Conservation (phyloP, 2,329 filamentous ascomycete genomes). For the Clarireedia monteithiana region DNA sequence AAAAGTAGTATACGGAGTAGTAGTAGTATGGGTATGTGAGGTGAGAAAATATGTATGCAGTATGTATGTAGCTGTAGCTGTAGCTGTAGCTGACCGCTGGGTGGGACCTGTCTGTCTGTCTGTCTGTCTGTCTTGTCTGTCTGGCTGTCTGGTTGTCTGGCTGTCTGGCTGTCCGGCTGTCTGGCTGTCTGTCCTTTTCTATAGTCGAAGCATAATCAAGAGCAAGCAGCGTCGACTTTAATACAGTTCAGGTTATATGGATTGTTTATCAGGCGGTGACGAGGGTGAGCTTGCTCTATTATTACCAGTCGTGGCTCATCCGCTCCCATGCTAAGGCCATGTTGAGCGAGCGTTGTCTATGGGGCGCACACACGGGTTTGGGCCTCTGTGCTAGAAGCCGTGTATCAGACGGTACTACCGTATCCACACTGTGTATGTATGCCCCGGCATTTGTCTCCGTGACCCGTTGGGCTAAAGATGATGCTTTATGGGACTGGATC, state of each 20-base stretch:
- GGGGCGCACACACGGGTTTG: constrained; percentile 8
- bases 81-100: constrained; percentile 10
- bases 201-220: neutral
- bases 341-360: constrained; percentile 7
- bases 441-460: constrained; percentile 19
- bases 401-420: constrained; percentile 18
- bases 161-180: neutral
- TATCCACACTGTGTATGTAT: constrained; percentile 4
- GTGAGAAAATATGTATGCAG: neutral
- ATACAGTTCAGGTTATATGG: neutral
- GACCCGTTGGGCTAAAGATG: constrained; percentile 13
- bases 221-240: constrained; percentile 4
- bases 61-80: neutral
- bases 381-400: constrained; percentile 9
- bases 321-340: constrained; percentile 9
- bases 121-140: too few relatives aligned
- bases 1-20: neutral
- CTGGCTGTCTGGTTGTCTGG: too few relatives aligned
- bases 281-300: constrained; percentile 5
- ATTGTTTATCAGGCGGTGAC: constrained; percentile 3
- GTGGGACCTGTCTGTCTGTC: neutral
- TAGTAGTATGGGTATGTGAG: neutral
- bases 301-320: constrained; percentile 9
- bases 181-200: neutral
- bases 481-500: too few relatives aligned